Evolutionary conservation across 2,329 filamentous ascomycete genomes (phyloP).

Genomic region (Aspergillus latus): DNA sequence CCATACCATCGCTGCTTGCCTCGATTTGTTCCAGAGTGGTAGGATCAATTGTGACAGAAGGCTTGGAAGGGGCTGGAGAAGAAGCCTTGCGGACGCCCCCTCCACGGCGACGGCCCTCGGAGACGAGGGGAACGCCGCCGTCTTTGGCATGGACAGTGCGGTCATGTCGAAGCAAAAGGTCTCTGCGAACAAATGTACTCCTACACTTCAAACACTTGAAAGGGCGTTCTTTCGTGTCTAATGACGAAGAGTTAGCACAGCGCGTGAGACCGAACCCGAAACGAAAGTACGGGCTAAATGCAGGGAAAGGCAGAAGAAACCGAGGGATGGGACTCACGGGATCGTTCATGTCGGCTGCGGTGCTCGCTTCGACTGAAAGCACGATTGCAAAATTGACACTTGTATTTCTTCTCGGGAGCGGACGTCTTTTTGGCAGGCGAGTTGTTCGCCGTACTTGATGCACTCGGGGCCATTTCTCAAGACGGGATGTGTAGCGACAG

Average conservation of each 20-base stretch:
- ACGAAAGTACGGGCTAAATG: neutral
- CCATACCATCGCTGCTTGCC: slow-evolving; percentile 82
- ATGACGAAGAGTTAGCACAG: neutral
- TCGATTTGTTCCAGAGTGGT: slow-evolving; percentile 90
- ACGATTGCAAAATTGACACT: slow-evolving; percentile 97
- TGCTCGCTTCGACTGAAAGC: slow-evolving; percentile 98
- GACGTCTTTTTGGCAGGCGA: slow-evolving; percentile 78
- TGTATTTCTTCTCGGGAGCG: slow-evolving; percentile 96
- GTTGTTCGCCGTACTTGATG: slow-evolving; percentile 67
- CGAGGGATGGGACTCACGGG: slow-evolving; percentile 70
- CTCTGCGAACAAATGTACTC: slow-evolving; percentile 96
- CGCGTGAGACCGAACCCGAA: neutral
- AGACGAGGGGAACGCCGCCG: slow-evolving; percentile 88
- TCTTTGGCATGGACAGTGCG: slow-evolving; percentile 98
- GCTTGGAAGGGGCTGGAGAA: slow-evolving; percentile 63
- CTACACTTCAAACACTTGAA: slow-evolving; percentile 99
- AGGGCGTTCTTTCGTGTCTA: slow-evolving; percentile 97
- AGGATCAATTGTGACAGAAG: slow-evolving; percentile 76
- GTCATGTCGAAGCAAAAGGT: slow-evolving; percentile 93
- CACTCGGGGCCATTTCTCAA: slow-evolving; percentile 42
- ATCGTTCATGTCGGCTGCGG: slow-evolving; percentile 92
- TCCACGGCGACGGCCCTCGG: slow-evolving; percentile 77
- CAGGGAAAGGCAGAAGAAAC: slow-evolving; percentile 2
- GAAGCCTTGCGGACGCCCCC: slow-evolving; percentile 41
- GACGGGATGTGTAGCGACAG: slow-evolving; percentile 17